Evolutionary conservation across 257 asterid genomes (phyloP), one percentile per base, ranked within the genome.

Genomic region (Scutellaria minor): DNA sequence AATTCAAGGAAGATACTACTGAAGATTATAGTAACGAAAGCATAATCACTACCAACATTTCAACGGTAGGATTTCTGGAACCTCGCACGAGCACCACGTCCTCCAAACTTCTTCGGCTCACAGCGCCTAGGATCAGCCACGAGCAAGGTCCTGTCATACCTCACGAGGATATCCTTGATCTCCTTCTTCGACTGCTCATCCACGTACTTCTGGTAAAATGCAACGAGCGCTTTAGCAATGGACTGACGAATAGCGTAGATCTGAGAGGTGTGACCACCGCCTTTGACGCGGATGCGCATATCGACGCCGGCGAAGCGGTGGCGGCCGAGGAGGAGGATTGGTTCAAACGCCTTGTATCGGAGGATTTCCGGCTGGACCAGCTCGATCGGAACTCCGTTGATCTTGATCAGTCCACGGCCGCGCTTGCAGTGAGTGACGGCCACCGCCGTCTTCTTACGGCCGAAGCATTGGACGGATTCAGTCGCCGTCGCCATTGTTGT

Each of bases 21-120:
- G n/a, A 9, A 3, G 6, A 50, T 45, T 18, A 20, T 10, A 60
- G 48, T 20, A 70, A 62, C 55, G 53, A 65, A 41, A 60, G 50
- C 53, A 54, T 58, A 50, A 46, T 5, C 0, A 47, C 78, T 40
- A 65, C 66, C 61, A 45, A 57, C 27, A 53, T 10, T 64, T 85
- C 51, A 85, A 83, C 89, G 93, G 85, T 87, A 87, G 31, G 89
- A 85, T n/a, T 83, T 85, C 84, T 90, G 96, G 85, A 88, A 90
- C 82, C 96, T 86, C 2, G 95, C 75, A 63, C 96, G 89, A 56
- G 96, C 96, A 68, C 96, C 96, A 40, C 95, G 92, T 13, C 96
- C 96, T 55, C 96, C 96, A 44, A 90, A 90, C 83, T 90, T 90
- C 90, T 89, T 89, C 9, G 94, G 96, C 91, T 90, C 96, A 15